Evolutionary conservation across 2,329 filamentous ascomycete genomes (phyloP).

Genomic region (Zymoseptoria brevis): DNA sequence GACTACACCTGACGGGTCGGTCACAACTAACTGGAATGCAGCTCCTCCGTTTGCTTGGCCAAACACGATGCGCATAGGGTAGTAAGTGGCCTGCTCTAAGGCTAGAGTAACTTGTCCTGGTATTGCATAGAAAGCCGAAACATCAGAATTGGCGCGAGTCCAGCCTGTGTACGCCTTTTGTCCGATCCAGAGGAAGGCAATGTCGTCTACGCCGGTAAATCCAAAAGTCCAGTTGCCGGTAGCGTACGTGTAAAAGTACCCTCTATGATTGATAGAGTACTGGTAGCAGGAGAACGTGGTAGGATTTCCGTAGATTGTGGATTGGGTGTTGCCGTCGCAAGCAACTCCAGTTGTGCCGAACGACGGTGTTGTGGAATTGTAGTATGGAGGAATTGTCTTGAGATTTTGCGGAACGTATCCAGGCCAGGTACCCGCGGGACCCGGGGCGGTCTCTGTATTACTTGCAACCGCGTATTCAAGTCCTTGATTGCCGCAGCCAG

Average conservation of each 20-base stretch:
- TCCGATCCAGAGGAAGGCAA: conserved; percentile 22
- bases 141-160: conserved; percentile 15
- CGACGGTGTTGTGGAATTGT: neutral
- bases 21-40: neutral
- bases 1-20: neutral
- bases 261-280: conserved; percentile 14
- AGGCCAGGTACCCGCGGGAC: neutral
- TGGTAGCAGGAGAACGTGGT: neutral
- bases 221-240: conserved; percentile 22
- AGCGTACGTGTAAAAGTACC: conserved; percentile 6
- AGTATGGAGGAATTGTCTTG: neutral
- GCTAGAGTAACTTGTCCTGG: neutral
- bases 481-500: neutral
- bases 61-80: neutral
- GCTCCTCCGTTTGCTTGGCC: neutral
- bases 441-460: neutral
- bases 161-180: conserved; percentile 17
- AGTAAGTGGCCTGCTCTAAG: neutral
- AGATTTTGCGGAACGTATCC: neutral
- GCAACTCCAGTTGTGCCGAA: neutral
- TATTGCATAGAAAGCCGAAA: neutral
- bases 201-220: conserved; percentile 17
- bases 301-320: neutral
- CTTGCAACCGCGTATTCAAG: neutral
- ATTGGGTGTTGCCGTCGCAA: neutral